Conservation (phyloP, 495 filamentous ascomycete genomes). For the Xylaria palmicola region DNA sequence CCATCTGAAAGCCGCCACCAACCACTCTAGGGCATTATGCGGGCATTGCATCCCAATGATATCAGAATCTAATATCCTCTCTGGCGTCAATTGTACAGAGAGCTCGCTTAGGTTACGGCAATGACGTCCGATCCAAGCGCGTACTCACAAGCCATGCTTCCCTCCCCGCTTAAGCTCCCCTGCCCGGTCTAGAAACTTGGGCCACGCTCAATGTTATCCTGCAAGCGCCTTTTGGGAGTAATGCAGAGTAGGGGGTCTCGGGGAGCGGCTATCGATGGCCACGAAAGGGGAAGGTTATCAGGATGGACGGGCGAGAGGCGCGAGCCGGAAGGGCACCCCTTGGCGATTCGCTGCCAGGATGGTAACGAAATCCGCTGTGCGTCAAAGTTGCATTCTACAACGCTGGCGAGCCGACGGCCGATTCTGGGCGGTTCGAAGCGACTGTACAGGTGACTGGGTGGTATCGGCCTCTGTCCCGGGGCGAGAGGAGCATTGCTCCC, state of each 20-base stretch:
- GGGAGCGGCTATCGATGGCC: neutral
- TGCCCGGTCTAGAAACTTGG: neutral
- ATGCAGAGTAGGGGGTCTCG: neutral
- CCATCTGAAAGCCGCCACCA: neutral
- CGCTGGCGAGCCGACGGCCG: neutral
- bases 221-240: neutral
- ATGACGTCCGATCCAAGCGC: neutral
- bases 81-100: neutral
- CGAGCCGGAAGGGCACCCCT: neutral
- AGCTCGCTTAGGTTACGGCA: neutral
- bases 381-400: neutral
- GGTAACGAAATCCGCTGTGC: neutral
- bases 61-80: neutral
- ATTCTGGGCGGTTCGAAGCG: neutral
- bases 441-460: neutral
- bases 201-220: neutral
- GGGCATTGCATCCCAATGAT: neutral
- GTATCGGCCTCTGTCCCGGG: too few species aligned
- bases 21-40: neutral
- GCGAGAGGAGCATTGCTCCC: too few species aligned
- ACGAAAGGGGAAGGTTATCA: slow-evolving; percentile 8
- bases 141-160: neutral
- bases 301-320: neutral
- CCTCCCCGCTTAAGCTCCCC: neutral
- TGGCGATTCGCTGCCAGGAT: neutral